Evolutionary conservation across 192 early-diverging fungal genomes (phyloP).

Genomic region (Chytriomyces sp.): DNA sequence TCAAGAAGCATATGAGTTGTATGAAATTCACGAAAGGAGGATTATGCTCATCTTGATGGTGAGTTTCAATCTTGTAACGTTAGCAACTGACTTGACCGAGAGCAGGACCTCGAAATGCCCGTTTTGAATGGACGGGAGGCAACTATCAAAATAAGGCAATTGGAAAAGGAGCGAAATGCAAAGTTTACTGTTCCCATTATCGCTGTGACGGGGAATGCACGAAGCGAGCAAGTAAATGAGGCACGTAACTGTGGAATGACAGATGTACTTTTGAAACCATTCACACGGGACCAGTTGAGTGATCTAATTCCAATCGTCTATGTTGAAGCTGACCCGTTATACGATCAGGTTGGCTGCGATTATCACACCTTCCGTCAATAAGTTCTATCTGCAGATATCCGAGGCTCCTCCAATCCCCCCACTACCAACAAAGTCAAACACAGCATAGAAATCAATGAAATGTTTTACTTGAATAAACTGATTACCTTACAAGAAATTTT

Average conservation of each 20-base stretch:
- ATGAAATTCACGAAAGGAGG: constrained; percentile 16
- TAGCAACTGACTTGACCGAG: constrained; percentile 41
- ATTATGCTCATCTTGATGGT: constrained; percentile 19
- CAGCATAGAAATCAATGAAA: no score
- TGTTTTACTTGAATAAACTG: no score
- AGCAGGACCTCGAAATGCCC: constrained; percentile 62
- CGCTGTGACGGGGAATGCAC: constrained; percentile 61
- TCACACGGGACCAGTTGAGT: constrained; percentile 37
- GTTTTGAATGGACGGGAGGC: constrained; percentile 61
- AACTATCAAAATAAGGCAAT: constrained; percentile 51
- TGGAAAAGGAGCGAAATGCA: constrained; percentile 10
- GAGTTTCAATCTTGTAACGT: background rate
- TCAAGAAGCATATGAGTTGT: constrained; percentile 57
- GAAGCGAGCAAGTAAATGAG: constrained; percentile 48
- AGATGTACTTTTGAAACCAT: constrained; percentile 51
- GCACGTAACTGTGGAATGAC: constrained; percentile 54
- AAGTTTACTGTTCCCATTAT: constrained; percentile 52
- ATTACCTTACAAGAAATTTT: no score
- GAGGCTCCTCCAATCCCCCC: no score
- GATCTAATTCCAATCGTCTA: no score
- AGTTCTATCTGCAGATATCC: no score
- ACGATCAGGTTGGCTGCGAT: no score
- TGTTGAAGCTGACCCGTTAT: no score
- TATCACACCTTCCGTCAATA: no score
- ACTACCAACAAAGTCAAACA: no score